A percentile compares a stretch with the other conserved stretches of the same genome.
Evolutionary conservation across 257 asterid species (phyloP).

Genomic region (Striga asiatica): DNA sequence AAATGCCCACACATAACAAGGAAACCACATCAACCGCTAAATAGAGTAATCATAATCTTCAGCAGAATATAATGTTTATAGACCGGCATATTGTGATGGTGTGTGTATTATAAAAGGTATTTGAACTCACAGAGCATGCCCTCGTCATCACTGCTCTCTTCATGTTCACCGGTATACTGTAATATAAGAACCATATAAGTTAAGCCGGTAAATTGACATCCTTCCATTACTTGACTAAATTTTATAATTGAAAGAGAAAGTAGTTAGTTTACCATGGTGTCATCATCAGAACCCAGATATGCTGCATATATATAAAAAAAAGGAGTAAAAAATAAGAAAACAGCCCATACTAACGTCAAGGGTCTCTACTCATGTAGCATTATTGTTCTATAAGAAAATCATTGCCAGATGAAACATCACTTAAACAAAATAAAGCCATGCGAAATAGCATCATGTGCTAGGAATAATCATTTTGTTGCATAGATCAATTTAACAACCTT

Average conservation of each 20-base stretch:
- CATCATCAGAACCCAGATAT: conserved; percentile 49
- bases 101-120: neutral
- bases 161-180: conserved; percentile 50
- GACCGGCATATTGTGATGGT: too few relatives aligned
- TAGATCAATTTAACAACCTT: neutral
- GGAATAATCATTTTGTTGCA: neutral
- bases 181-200: conserved; percentile 19
- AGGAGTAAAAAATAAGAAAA: conserved; percentile 3
- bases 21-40: neutral
- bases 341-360: neutral
- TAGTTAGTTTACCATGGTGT: conserved; percentile 37
- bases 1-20: neutral
- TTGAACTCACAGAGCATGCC: conserved; percentile 87
- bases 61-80: neutral
- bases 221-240: neutral
- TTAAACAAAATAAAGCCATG: neutral
- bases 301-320: conserved; percentile 37
- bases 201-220: conserved; percentile 1
- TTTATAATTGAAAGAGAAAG: neutral
- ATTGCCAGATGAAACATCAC: neutral
- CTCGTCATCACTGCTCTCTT: conserved; percentile 68
- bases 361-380: neutral
- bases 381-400: neutral
- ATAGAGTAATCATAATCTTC: neutral
- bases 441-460: neutral